Base-by-base conservation (phyloP, 176 grass and related monocot genomes). In the Ensete ventricosum region DNA sequence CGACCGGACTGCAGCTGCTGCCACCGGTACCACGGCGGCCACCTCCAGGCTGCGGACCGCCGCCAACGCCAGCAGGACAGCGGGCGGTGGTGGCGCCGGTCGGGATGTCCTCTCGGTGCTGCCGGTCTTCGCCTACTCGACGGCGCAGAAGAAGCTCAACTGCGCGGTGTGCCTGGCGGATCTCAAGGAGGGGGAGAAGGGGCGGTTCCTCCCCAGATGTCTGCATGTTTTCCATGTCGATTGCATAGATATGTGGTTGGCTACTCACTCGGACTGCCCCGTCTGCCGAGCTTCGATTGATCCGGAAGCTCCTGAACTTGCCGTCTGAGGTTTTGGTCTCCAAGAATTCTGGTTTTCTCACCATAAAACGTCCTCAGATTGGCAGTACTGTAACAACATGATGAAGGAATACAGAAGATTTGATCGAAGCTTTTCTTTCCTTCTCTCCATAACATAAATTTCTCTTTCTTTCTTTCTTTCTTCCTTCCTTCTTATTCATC, bases 121-220 rank as follows among this genome's bases (percentile, higher is more conserved):
- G 63, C 63, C 63, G 63, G 24, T 24, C 3, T 26, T 65, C 63
- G 22, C 1, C 21, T 64, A 24, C 62, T 64, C 50, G 48, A 22
- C 50, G 48, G 76, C 59, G 62, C 9, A 22, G 76, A 53, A 21
- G 48, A 64, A 67, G 62, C 8, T 65, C 63, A 29, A 25, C 63
- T 78, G 76, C 76, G 20, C n/a, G 12, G 76, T 78, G 49, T 78
- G 76, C 62, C 48, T 78, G 62, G 52, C 6, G n/a, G 63, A 78
- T 2, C 26, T 78, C 62, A n/a, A 8, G 8, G 76, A 78, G 48
- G 76, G 76, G 27, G 62, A 68, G 50, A 52, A 21, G 63, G 23
- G 50, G 21, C 76, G 76, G 49, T 64, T 78, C 20, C 76, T 78
- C 16, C 76, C 76, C 48, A 50, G 24, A 21, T 78, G 76, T 62